Conservation (phyloP, 352 stramenopile genomes). For the Pythium monospermum region DNA sequence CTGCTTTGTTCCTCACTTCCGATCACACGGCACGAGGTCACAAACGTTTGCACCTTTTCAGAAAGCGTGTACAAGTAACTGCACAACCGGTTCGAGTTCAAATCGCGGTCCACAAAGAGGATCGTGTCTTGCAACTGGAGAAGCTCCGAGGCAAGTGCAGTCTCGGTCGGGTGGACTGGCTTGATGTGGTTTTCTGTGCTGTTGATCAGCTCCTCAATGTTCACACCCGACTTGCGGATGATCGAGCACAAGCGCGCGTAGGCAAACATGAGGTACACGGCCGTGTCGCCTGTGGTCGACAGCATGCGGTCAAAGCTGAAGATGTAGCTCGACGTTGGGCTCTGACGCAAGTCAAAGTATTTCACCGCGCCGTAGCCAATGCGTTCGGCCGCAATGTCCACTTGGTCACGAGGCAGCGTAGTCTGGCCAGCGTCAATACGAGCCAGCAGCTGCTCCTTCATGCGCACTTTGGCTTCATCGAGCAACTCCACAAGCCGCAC, state of each 20-base stretch:
- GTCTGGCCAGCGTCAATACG: constrained; percentile 92
- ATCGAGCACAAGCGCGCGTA: constrained; percentile 98
- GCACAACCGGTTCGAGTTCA: constrained; percentile 97
- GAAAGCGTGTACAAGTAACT: constrained; percentile 97
- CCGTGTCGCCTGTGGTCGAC: constrained; percentile 98
- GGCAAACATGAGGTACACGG: constrained; percentile 99
- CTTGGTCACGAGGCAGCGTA: constrained; percentile 83
- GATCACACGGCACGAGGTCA: constrained; percentile 97
- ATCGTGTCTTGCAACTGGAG: constrained; percentile 96
- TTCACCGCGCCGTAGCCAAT: constrained; percentile 99
- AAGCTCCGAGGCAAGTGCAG: constrained; percentile 92
- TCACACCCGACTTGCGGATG: constrained; percentile 90
- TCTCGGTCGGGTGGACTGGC: constrained; percentile 79
- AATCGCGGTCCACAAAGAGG: constrained; percentile 90
- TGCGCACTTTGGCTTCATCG: constrained; percentile 95
- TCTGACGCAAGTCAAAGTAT: constrained; percentile 99
- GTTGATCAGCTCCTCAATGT: constrained; percentile 65
- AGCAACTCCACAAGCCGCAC: constrained; percentile 98
- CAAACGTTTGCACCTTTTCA: constrained; percentile 97
- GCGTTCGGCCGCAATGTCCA: constrained; percentile 91
- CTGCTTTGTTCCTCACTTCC: constrained; percentile 93
- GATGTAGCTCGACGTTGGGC: constrained; percentile 97
- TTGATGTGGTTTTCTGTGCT: constrained; percentile 54
- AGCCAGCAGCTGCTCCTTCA: constrained; percentile 91
- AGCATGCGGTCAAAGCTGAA: constrained; percentile 99